Evolutionary conservation across 805 yeast genomes (phyloP).

Genomic region (Yarrowia sp.): DNA sequence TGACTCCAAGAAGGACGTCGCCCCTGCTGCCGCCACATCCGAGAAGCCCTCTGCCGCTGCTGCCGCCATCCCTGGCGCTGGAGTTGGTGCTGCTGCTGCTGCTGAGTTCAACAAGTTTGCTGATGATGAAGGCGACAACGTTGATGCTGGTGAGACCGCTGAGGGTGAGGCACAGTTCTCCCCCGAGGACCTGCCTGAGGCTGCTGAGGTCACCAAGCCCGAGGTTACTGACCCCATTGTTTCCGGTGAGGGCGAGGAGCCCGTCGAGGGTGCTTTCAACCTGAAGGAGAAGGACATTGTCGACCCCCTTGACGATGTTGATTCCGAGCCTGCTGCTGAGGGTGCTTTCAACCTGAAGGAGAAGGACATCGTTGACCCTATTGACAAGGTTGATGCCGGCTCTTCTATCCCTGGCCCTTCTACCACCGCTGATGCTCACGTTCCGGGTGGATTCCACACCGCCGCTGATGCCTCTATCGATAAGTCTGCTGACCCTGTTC

Average conservation of each 20-base stretch:
- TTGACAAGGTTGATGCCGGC: slow-evolving; percentile 8
- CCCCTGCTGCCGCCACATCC: neutral
- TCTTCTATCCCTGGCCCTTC: slow-evolving; percentile 8
- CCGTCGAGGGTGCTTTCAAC: slow-evolving; percentile 4
- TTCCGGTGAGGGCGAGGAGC: neutral
- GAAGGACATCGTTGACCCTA: neutral
- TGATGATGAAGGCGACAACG: slow-evolving; percentile 7
- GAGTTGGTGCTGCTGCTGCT: slow-evolving; percentile 21
- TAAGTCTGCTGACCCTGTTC: slow-evolving; percentile 10
- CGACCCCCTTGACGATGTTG: neutral
- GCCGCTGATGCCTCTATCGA: neutral
- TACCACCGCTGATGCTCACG: slow-evolving; percentile 3
- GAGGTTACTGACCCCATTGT: neutral
- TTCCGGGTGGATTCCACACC: slow-evolving; percentile 5
- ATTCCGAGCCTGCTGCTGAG: neutral
- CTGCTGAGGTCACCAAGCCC: slow-evolving; percentile 3
- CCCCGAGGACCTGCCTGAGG: slow-evolving; percentile 11
- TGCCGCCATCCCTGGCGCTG: slow-evolving; percentile 17
- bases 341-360: slow-evolving; percentile 17
- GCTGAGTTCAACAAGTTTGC: slow-evolving; percentile 21
- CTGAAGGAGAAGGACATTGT: slow-evolving; percentile 16
- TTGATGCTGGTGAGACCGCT: slow-evolving; percentile 2
- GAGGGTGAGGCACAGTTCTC: slow-evolving; percentile 9
- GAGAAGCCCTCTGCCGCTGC: slow-evolving; percentile 16
- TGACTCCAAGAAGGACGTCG: slow-evolving; percentile 17